Evolutionary conservation across 306 rosid species (phyloP), one percentile per base, ranked within the genome.

Genomic region (Corylus heterophylla): DNA sequence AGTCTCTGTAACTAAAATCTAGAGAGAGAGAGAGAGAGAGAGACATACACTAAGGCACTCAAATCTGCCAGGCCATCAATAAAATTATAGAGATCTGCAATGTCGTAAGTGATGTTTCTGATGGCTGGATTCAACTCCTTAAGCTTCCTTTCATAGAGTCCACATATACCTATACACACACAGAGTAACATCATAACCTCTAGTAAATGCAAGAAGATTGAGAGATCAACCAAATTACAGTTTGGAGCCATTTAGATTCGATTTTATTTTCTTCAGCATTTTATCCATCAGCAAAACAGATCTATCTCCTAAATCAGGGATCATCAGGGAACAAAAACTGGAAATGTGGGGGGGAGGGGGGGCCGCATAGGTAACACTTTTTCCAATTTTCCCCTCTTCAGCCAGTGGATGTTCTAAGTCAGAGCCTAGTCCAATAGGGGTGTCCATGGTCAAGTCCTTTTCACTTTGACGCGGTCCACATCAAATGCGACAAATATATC

Each of bases 31-130:
- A 22, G 67, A 11, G 76, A 22, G 45, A 45, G 59, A 86, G 91
- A 75, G 79, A 74, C 42, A 61, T 89, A 95, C 99, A 95, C 99
- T 74, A 95, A 84, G 79, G 99, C 99, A 72, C 99, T 95, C 98
- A 95, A 71, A 87, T 95, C 99, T 31, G 97, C 85, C 70, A 95
- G 99, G 35, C 98, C 99, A 74, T 95, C 97, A 20, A 95, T 91
- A 85, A 95, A 95, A 84, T 93, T 93, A 87, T 93, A 95, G 83
- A 95, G 99, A 87, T 95, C 94, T 44, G 87, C 76, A 74, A 95
- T 91, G 80, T 95, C 99, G 71, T 93, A 95, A 42, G 99, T 89
- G 79, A 95, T 80, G 84, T 91, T 90, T 82, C 97, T 83, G 85
- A 81, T 79, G 20, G 97, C 96, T 9, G 98, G 99, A 83, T 95